Conservation (phyloP, 2,329 filamentous ascomycete genomes). For the Apiospora sp. region DNA sequence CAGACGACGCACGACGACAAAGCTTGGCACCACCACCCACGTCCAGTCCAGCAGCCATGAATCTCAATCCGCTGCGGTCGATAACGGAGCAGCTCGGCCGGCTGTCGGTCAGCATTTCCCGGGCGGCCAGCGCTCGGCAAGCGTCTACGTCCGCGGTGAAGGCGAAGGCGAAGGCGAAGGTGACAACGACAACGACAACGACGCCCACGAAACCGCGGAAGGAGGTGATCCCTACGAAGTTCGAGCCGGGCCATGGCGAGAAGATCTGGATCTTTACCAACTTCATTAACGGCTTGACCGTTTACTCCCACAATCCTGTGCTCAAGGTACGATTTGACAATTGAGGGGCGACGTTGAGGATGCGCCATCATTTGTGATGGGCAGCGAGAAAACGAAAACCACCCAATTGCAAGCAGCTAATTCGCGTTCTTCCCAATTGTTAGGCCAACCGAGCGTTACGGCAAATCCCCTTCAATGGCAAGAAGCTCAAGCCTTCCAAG, state of each 20-base stretch:
- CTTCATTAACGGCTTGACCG: slow-evolving; percentile 57
- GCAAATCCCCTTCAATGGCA: slow-evolving; percentile 66
- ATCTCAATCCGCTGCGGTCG: slow-evolving; percentile 41
- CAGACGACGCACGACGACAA: slow-evolving; percentile 1
- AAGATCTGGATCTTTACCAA: slow-evolving; percentile 65
- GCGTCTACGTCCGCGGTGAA: slow-evolving; percentile 30
- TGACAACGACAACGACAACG: neutral
- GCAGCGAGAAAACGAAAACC: neutral
- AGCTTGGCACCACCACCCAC: slow-evolving; percentile 16
- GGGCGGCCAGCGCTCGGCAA: slow-evolving; percentile 50
- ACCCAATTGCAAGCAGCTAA: neutral
- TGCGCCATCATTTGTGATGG: neutral
- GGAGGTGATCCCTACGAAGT: slow-evolving; percentile 32
- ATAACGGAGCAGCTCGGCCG: slow-evolving; percentile 48
- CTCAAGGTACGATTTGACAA: slow-evolving; percentile 51
- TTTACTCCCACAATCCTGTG: slow-evolving; percentile 58
- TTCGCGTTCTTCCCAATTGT: neutral
- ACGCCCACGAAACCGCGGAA: slow-evolving; percentile 25
- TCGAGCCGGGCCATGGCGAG: slow-evolving; percentile 58
- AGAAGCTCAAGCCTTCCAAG: slow-evolving; percentile 69
- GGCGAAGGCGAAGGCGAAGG: too few relatives aligned
- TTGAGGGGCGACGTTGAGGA: neutral
- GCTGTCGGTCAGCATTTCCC: slow-evolving; percentile 51
- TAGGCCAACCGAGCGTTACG: slow-evolving; percentile 37
- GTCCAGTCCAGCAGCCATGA: slow-evolving; percentile 43